Evolutionary conservation across 371 early-diverging fungal genomes (phyloP), one percentile per base, ranked within the genome.

Genomic region (Vairimorpha necatrix): DNA sequence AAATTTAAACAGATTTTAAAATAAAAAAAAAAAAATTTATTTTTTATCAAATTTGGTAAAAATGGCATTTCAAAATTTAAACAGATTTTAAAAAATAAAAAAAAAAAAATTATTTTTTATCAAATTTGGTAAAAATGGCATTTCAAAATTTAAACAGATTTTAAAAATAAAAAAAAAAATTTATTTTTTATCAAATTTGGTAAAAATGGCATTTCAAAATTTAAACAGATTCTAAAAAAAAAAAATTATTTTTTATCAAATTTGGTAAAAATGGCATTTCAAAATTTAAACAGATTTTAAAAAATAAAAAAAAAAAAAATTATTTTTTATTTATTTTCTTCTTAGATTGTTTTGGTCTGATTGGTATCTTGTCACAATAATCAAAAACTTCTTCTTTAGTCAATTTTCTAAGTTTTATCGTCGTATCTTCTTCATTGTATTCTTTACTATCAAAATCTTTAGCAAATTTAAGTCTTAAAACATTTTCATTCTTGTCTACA

Each of bases 401-500:
- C 61, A 82, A 34, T 73, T 74, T 79, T 0, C n/a, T 53, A 11
- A 79, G 24, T 2, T 53, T 70, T 18, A 73, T 24, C 14, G 24
- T 60, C 26, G 16, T 68, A 11, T 69, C 74, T 34, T 72, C 81
- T 30, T 54, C 33, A 48, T 74, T 67, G 72, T 69, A 76, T 50
- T 75, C 76, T 39, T 75, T 79, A 24, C 61, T 61, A 3, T 60
- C 56, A 63, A 75, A 75, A 9, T 82, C 83, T 68, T 74, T 62
- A 16, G 11, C 67, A 34, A 75, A 50, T 63, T 85, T 85, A 70
- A 83, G 60, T 62, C 85, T 65, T 56, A 85, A 34, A 67, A 79
- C 70, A 7, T 72, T 75, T 39, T 73, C 53, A 33, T 71, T 61
- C 20, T 72, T 13, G 72, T 85, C 85, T 32, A 85, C 82, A 75